These are phyloP conservation scores for Tephrocybe sp. DNA, from an alignment of 768 basidiomycete species.

Conservation along the genomic window DNA sequence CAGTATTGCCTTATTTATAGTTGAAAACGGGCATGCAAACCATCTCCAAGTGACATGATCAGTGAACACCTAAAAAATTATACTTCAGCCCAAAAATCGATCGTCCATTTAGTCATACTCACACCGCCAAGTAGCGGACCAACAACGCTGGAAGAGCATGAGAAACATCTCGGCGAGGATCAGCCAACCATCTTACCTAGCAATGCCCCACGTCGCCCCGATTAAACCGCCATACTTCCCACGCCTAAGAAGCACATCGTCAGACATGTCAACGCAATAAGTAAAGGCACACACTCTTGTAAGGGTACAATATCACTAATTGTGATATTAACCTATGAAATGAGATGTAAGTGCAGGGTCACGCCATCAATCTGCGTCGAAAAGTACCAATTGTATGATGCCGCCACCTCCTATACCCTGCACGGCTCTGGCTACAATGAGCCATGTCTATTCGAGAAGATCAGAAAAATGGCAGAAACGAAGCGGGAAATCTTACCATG, in stretches of 20 bases:
- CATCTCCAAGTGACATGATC: conserved; percentile 81
- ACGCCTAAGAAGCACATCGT: conserved; percentile 40
- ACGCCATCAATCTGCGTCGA: not conserved
- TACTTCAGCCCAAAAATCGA: not conserved
- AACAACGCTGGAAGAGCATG: conserved; percentile 41
- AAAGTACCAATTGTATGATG: conserved; percentile 60
- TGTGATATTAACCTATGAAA: conserved; percentile 55
- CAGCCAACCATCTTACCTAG: conserved; percentile 26
- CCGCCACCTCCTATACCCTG: conserved; percentile 86
- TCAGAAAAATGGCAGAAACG: not conserved
- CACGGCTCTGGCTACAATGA: conserved; percentile 72
- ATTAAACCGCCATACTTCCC: conserved; percentile 75
- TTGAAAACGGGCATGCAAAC: conserved; percentile 29
- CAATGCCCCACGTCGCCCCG: conserved; percentile 79
- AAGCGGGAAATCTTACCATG: conserved; percentile 37
- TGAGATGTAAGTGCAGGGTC: not conserved
- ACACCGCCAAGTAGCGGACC: conserved; percentile 85
- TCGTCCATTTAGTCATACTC: conserved; percentile 23
- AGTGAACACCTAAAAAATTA: conserved; percentile 51
- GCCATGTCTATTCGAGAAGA: conserved; percentile 45
- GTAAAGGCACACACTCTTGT: conserved; percentile 54
- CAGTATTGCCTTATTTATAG: not conserved
- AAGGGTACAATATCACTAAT: conserved; percentile 83
- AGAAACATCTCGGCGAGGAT: not conserved
- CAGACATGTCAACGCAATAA: not conserved